Base-by-base conservation (phyloP, 441 rosid genomes). In the Viola pubescens region DNA sequence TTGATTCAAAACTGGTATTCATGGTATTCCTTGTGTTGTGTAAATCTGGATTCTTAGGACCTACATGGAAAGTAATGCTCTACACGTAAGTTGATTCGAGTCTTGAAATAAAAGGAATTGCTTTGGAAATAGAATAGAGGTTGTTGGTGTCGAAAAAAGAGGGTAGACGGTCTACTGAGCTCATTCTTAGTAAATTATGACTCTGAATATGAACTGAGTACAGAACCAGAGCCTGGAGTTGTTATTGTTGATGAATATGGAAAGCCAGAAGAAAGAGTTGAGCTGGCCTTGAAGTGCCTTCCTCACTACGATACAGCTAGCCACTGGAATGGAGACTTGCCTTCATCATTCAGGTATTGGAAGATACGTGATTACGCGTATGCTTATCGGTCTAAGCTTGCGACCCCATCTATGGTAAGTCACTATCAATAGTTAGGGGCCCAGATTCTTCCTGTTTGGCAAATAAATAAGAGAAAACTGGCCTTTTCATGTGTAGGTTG, bases 301-400 rank as follows among this genome's bases (percentile, higher is more conserved):
- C 88, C 86, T 45, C 77, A 54, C 44, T 81, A 78, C 70, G 85
- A 74, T 73, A 80, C 88, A 56, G 68, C 88, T 61, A 77, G 45
- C 64, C 57, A 58, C 78, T 79, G 73, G 63, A 76, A 64, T 13
- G 64, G 52, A 6, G 81, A 77, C 60, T 59, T 66, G 3, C 48
- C 61, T 63, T 26, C 76, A 48, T 69, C 87, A 16, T 90, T 87
- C 50, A 79, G 83, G 61, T 87, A 87, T 61, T 87, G 94, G 91
- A 90, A 81, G 84, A 87, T 90, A 69, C 94, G 95, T 48, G 97
- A 90, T 75, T 90, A 77, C 68, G 97, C 84, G 0, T 65, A 81
- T 77, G 91, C 88, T 56, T 89, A 89, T 77, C 83, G 85, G 60
- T 80, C 91, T 38, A 82, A 81, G 73, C 75, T 85, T 52, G 78